Conservation (phyloP, 1,284 basidiomycete species). For the Chalciporus sp. region DNA sequence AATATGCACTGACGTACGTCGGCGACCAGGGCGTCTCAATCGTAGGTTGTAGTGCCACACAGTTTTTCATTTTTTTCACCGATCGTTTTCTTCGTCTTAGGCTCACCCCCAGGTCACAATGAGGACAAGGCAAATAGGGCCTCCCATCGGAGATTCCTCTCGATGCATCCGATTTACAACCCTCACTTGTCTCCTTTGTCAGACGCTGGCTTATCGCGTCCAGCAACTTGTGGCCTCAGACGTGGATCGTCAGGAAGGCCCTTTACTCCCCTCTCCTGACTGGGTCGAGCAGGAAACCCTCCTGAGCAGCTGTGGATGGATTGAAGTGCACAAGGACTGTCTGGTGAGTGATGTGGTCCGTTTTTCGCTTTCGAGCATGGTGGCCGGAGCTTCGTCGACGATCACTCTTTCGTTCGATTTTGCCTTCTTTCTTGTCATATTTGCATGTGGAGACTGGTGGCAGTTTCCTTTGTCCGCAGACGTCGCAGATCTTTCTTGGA, state of each 20-base stretch:
- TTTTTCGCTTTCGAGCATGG: background rate
- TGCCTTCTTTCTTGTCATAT: slow-evolving; percentile 1
- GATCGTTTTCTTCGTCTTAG: slow-evolving; percentile 39
- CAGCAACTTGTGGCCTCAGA: slow-evolving; percentile 59
- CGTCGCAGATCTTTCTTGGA: slow-evolving; percentile 15
- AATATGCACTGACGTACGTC: slow-evolving; percentile 61
- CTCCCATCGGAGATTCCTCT: slow-evolving; percentile 45
- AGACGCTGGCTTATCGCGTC: slow-evolving; percentile 68
- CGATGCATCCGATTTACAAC: slow-evolving; percentile 61
- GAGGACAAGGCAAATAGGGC: slow-evolving; percentile 56
- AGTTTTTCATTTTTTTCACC: background rate
- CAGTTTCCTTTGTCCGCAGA: slow-evolving; percentile 7
- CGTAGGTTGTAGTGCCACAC: slow-evolving; percentile 42
- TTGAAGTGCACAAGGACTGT: slow-evolving; percentile 67
- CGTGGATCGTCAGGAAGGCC: slow-evolving; percentile 64
- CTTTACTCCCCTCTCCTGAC: slow-evolving; percentile 68
- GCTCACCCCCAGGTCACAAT: slow-evolving; percentile 71
- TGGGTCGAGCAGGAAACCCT: slow-evolving; percentile 75
- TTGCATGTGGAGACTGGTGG: slow-evolving; percentile 3
- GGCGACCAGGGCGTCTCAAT: slow-evolving; percentile 68
- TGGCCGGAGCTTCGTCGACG: background rate
- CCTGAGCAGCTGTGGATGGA: slow-evolving; percentile 68
- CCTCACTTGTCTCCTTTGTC: slow-evolving; percentile 71
- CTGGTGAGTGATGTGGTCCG: slow-evolving; percentile 53
- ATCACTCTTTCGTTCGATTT: slow-evolving; percentile 5